Evolutionary conservation across 2,329 filamentous ascomycete genomes (phyloP), one percentile per base, ranked within the genome.

Genomic region (Colletotrichum sp.): DNA sequence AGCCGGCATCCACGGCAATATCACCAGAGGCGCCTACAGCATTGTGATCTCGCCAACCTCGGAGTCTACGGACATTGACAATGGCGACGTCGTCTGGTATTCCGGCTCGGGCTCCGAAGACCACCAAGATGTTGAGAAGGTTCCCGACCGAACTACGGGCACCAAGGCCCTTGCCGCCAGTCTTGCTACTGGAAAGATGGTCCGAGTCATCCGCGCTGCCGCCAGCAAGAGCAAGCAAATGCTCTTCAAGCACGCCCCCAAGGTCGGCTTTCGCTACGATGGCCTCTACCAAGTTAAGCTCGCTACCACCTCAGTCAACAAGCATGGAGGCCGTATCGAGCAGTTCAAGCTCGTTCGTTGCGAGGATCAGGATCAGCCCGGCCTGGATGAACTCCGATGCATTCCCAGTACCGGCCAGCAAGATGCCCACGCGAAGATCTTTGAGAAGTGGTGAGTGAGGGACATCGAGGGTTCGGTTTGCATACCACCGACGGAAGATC

Each of bases 1-100:
- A 78, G 87, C 83, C 4, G 90, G 90, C 5, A 93, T 93, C 44
- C 86, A 81, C 25, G 90, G 91, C 5, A 83, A 83, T 8, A 79
- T 77, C 1, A 79, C 79, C 0, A 61, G 82, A 2, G 91, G 91
- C 1, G 89, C 90, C 0, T 90, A 85, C 64, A 91, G 89, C 0
- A 87, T 93, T 44, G 87, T 93, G 0, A 82, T 93, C 9, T 88
- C 88, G 7, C 36, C 36, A 2, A 39, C 4, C 36, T 39, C 36
- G 7, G 36, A 9, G 1, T 39, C 36, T 0, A 19, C 16, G 16
- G 36, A 39, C 36, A 39, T 39, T 39, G 36, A 39, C 36, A 39
- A 68, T 0, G 81, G 81, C 32, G 60, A 82, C 2, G 25, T 22
- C 0, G 71, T 83, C 16, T 77, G 36, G 28, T 83, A 82, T 76